phyloP scores from a whole-genome alignment of 2,329 filamentous ascomycete genomes.

The Ophiostoma sp. region DNA sequence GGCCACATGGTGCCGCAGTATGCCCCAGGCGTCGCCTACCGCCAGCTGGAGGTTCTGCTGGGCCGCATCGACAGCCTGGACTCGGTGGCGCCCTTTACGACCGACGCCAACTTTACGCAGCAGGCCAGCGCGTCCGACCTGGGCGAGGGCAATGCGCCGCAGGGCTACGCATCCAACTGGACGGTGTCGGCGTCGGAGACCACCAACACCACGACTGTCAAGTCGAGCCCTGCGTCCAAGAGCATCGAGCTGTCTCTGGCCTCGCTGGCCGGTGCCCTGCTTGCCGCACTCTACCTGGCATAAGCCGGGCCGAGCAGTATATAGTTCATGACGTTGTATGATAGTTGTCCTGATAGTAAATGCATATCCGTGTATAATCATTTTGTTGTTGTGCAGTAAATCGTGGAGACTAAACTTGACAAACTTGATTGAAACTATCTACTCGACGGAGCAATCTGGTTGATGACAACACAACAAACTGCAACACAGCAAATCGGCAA shows the following conservation, averaged over 20 bases:
- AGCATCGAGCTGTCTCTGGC: neutral
- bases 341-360: neutral
- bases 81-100: constrained; percentile 38
- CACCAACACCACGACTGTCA: neutral
- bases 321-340: neutral
- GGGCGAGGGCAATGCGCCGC: constrained; percentile 33
- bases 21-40: constrained; percentile 60
- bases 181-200: constrained; percentile 7
- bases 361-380: neutral
- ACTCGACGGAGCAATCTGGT: neutral
- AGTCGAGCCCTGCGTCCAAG: neutral
- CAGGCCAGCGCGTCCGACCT: constrained; percentile 26
- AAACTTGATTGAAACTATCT: neutral
- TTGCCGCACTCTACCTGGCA: neutral
- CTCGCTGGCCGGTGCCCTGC: constrained; percentile 1
- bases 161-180: constrained; percentile 26
- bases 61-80: constrained; percentile 59
- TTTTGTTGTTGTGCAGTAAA: neutral
- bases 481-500: neutral
- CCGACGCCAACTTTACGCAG: constrained; percentile 29
- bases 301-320: neutral
- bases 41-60: constrained; percentile 70
- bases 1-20: constrained; percentile 69
- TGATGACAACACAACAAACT: neutral
- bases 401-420: neutral